phyloP scores from a whole-genome alignment of 106 monocot genomes.

The Narthecium ossifragum region DNA sequence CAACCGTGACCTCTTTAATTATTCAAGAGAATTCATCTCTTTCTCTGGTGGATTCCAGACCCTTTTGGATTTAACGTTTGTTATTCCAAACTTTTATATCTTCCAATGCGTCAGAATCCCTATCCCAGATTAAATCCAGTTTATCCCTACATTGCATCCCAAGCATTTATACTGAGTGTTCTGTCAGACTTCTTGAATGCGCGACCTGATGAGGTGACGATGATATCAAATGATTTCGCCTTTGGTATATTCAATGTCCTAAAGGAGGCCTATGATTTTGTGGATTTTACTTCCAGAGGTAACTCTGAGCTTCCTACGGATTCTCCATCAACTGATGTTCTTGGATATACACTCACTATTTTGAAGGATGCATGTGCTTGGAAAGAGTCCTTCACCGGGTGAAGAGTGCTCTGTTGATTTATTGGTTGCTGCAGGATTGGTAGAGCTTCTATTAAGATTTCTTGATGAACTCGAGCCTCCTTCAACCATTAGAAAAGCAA shows the following conservation, averaged over 20 bases:
- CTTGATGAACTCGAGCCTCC: constrained; percentile 76
- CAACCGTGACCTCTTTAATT: too few species aligned
- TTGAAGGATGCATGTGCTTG: constrained; percentile 71
- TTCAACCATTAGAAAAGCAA: constrained; percentile 42
- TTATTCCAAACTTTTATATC: too few species aligned
- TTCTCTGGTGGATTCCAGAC: too few species aligned
- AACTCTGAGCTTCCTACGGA: constrained; percentile 57
- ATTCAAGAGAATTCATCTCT: too few species aligned
- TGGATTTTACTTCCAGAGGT: constrained; percentile 38
- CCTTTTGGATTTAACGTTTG: too few species aligned
- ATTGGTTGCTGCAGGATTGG: constrained; percentile 42
- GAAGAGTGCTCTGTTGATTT: constrained; percentile 15
- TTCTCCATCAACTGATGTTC: constrained; percentile 39
- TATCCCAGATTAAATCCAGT: too few species aligned
- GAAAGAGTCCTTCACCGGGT: constrained; percentile 14
- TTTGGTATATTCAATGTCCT: constrained; percentile 30
- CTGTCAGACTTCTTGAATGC: constrained; percentile 54
- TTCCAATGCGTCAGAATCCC: too few species aligned
- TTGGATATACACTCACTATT: constrained; percentile 69
- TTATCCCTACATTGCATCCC: too few species aligned
- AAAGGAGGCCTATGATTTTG: constrained; percentile 32
- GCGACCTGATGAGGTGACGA: constrained; percentile 31
- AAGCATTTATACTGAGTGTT: constrained; percentile 57
- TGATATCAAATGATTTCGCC: constrained; percentile 40
- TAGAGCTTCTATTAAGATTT: constrained; percentile 35